A percentile compares a stretch with the other conserved stretches of the same genome.
Evolutionary conservation across 257 asterid genomes (phyloP).

Genomic region (Plantago elongata): DNA sequence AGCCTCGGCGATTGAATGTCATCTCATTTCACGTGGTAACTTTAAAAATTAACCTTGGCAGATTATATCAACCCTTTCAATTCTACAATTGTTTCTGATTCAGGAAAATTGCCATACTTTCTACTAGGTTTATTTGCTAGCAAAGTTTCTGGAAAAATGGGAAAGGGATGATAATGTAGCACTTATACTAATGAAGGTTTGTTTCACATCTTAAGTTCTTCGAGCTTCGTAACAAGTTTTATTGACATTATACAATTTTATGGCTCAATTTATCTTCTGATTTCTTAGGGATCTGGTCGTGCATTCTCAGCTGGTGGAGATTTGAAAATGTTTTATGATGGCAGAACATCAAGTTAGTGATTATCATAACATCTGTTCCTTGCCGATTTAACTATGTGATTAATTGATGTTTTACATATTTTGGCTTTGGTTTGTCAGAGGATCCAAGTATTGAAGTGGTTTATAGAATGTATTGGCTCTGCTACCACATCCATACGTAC

Average conservation of each 20-base stretch:
- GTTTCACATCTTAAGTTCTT: constrained; percentile 7
- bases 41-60: constrained; percentile 8
- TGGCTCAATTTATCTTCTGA: not conserved
- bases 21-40: constrained; percentile 73
- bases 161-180: constrained; percentile 67
- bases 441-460: not conserved
- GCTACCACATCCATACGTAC: constrained; percentile 88
- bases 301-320: constrained; percentile 41
- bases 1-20: constrained; percentile 81
- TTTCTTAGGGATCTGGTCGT: not conserved
- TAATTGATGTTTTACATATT: not conserved
- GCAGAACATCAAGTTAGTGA: constrained; percentile 52
- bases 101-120: constrained; percentile 1
- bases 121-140: constrained; percentile 58
- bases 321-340: constrained; percentile 72
- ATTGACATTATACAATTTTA: not conserved
- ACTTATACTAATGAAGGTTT: constrained; percentile 70
- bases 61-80: not conserved
- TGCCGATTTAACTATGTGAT: not conserved
- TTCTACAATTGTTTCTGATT: constrained; percentile 1
- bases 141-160: constrained; percentile 83
- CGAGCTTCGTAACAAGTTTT: not conserved
- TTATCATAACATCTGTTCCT: not conserved
- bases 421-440: not conserved
- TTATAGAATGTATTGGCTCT: constrained; percentile 28